Evolutionary conservation across 768 basidiomycete species (phyloP).

Genomic region (Mycena polygramma): DNA sequence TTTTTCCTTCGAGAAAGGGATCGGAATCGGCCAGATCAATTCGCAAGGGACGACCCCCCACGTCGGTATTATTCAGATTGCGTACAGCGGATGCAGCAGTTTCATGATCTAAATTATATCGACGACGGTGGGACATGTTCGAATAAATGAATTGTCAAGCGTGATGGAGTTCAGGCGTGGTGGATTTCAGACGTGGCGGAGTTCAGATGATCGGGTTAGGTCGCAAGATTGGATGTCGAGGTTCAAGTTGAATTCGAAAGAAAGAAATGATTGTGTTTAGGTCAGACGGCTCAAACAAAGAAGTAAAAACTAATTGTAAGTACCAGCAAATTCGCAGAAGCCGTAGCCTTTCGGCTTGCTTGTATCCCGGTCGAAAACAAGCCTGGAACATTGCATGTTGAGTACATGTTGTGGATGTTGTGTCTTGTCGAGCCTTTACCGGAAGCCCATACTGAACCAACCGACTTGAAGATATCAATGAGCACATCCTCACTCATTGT

Average conservation of each 20-base stretch:
- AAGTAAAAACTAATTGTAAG: conserved; percentile 52
- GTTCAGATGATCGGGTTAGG: conserved; percentile 22
- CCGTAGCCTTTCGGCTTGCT: conserved; percentile 96
- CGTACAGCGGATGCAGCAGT: conserved; percentile 96
- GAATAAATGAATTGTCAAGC: conserved; percentile 31
- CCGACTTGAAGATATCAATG: no score
- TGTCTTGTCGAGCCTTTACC: conserved; percentile 57
- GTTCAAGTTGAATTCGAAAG: conserved; percentile 39
- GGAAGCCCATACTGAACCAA: no score
- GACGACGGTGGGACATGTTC: conserved; percentile 29
- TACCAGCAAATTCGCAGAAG: conserved; percentile 94
- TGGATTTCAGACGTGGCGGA: neutral
- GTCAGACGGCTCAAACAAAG: conserved; percentile 35
- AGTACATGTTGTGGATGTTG: neutral
- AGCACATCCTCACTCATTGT: no score
- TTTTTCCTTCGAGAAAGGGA: conserved; percentile 92
- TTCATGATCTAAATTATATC: conserved; percentile 80
- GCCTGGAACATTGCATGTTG: conserved; percentile 55
- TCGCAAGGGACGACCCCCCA: conserved; percentile 91
- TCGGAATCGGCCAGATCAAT: conserved; percentile 96
- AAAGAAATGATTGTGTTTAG: conserved; percentile 30
- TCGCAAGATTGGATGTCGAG: conserved; percentile 15
- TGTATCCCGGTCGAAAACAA: conserved; percentile 93
- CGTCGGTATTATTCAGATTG: conserved; percentile 93
- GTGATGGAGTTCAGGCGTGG: no score